Evolutionary conservation across 108 stramenopile species (phyloP), one percentile per base, ranked within the genome.

Genomic region (Bacterosira constricta): DNA sequence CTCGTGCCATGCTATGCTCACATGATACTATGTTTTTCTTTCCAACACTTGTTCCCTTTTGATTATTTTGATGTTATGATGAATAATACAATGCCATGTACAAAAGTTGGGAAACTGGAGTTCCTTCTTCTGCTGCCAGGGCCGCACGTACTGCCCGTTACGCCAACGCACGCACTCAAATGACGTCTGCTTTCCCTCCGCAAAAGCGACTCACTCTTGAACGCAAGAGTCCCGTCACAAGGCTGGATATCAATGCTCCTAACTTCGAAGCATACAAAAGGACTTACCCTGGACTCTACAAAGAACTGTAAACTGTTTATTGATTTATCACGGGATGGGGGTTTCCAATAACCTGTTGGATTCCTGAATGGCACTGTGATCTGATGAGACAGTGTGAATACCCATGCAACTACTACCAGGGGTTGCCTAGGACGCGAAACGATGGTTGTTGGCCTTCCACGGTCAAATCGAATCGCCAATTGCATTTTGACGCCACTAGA

Each of bases 261-360:
- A 61, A 82, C 72, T 90, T 90, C 45, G 66, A 65, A n/a, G 87
- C 84, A 10, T 93, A 93, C 85, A 90, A 93, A 77, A 86, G 78
- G 73, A 85, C 87, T 29, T 93, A 87, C 87, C 92, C 92, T 51
- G 92, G 92, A 37, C 85, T 93, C 42, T 93, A 80, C 90, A 86
- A 88, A 66, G 59, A 77, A 63, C 58, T 50, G 29, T 73, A 63
- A 73, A 57, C 44, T 23, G 29, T 18, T 34, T 11, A 8, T 56
- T n/a, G n/a, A n/a, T n/a, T n/a, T n/a, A n/a, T n/a, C n/a, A n/a
- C n/a, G n/a, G n/a, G n/a, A n/a, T n/a, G n/a, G n/a, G n/a, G n/a
- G n/a, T n/a, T n/a, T n/a, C n/a, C n/a, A n/a, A n/a, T n/a, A n/a
- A n/a, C n/a, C n/a, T n/a, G n/a, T n/a, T n/a, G n/a, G n/a, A n/a